phyloP scores from a whole-genome alignment of 257 asterid genomes.

The Nyctanthes arbortristis region DNA sequence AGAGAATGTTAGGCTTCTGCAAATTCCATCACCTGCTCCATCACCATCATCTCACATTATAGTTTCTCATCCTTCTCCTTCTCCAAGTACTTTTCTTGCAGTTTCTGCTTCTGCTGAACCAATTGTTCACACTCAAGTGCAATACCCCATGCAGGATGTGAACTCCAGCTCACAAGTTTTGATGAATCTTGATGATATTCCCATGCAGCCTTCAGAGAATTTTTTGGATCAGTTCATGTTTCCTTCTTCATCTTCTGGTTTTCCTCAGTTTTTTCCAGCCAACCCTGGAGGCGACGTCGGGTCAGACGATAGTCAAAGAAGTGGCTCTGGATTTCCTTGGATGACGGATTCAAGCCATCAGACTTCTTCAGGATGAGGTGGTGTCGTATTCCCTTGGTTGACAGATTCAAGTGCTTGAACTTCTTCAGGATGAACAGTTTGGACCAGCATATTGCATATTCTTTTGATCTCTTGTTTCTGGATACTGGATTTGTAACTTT shows the following conservation, averaged over 20 bases:
- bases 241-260: conserved; percentile 12
- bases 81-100: conserved; percentile 3
- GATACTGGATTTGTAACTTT: background rate
- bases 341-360: conserved; percentile 26
- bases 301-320: conserved; percentile 24
- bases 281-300: conserved; percentile 8
- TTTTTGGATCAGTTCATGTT: conserved; percentile 28
- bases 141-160: conserved; percentile 7
- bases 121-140: conserved; percentile 32
- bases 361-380: conserved; percentile 29
- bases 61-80: background rate
- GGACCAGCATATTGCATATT: background rate
- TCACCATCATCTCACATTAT: background rate
- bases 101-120: conserved; percentile 33
- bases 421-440: too few relatives aligned
- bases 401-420: too few relatives aligned
- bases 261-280: conserved; percentile 13
- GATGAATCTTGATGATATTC: conserved; percentile 32
- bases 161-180: background rate
- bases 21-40: conserved; percentile 8
- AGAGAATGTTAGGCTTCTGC: conserved; percentile 44
- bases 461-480: background rate
- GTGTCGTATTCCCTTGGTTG: too few relatives aligned
- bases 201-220: conserved; percentile 14
- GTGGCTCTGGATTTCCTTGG: conserved; percentile 35